phyloP scores from a whole-genome alignment of 768 basidiomycete genomes.

The Podaxis sp. region DNA sequence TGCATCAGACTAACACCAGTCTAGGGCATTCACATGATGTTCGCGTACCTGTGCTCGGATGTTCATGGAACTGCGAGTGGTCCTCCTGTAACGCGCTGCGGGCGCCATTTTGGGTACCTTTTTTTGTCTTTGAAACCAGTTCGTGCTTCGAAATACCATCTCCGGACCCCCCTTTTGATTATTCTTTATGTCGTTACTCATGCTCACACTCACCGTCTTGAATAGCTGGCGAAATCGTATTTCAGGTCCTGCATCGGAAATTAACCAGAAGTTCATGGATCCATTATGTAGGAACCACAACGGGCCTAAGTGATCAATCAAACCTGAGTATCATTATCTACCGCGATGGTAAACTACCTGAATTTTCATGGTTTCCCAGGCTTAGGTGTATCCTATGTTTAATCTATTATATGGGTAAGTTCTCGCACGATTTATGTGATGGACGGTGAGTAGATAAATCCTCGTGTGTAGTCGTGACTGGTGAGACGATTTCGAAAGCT shows the following conservation, averaged over 20 bases:
- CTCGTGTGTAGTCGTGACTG: not conserved
- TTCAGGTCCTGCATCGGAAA: not conserved
- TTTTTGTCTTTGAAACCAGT: slow-evolving; percentile 6
- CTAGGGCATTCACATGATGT: not conserved
- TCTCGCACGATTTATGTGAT: not conserved
- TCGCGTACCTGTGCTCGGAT: not conserved
- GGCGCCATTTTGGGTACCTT: slow-evolving; percentile 1
- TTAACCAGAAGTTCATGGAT: not conserved
- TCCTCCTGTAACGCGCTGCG: not conserved
- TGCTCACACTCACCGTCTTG: not conserved
- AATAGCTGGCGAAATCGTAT: slow-evolving; percentile 2
- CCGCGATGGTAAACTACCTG: not conserved
- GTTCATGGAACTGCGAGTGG: not conserved
- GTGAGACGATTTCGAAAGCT: not conserved
- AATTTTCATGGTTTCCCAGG: not conserved
- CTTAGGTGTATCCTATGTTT: not conserved
- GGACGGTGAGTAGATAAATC: not conserved
- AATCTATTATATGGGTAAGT: slow-evolving; percentile 2
- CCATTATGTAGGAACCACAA: not conserved
- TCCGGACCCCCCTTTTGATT: not conserved
- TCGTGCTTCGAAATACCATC: not conserved
- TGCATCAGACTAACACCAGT: not conserved
- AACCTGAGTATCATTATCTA: not conserved
- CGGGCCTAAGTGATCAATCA: not conserved
- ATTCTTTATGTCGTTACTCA: not conserved